phyloP scores from a whole-genome alignment of 352 stramenopile genomes.

The Globisporangium middletonii region DNA sequence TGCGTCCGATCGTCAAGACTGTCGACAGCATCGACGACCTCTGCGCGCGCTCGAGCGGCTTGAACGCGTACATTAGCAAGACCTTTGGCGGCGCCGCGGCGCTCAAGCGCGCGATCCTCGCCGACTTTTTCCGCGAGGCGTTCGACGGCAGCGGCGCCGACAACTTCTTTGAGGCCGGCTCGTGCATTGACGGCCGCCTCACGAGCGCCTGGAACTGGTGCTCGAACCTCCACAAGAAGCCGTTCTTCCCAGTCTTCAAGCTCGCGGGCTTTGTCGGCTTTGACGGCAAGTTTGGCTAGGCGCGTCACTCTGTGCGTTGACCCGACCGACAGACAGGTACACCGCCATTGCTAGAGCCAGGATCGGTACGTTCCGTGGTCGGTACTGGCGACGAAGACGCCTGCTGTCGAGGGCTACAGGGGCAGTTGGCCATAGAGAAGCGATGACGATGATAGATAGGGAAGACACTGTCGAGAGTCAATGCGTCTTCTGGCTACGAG shows the following conservation, averaged over 20 bases:
- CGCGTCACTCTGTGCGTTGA: too few relatives aligned
- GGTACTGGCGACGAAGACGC: too few relatives aligned
- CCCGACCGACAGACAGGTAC: not conserved
- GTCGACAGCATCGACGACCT: slow-evolving; percentile 68
- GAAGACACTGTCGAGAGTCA: too few relatives aligned
- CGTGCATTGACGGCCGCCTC: slow-evolving; percentile 95
- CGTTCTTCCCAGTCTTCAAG: slow-evolving; percentile 96
- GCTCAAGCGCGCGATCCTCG: slow-evolving; percentile 89
- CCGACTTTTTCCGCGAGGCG: slow-evolving; percentile 95
- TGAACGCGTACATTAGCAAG: slow-evolving; percentile 55
- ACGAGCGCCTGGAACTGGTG: slow-evolving; percentile 98
- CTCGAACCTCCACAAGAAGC: slow-evolving; percentile 90
- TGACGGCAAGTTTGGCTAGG: slow-evolving; percentile 92
- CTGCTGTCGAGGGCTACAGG: too few relatives aligned
- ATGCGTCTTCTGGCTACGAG: too few relatives aligned
- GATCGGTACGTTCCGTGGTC: too few relatives aligned
- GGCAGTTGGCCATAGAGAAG: too few relatives aligned
- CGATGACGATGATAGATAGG: too few relatives aligned
- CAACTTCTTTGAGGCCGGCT: slow-evolving; percentile 95
- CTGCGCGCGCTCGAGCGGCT: slow-evolving; percentile 31
- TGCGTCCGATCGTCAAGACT: slow-evolving; percentile 86
- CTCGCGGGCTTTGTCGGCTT: slow-evolving; percentile 95
- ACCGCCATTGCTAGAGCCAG: too few relatives aligned
- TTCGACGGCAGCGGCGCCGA: slow-evolving; percentile 94
- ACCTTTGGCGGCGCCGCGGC: slow-evolving; percentile 84